Conservation (phyloP, 2,329 filamentous ascomycete species). For the Ascochyta clinopodiicola region DNA sequence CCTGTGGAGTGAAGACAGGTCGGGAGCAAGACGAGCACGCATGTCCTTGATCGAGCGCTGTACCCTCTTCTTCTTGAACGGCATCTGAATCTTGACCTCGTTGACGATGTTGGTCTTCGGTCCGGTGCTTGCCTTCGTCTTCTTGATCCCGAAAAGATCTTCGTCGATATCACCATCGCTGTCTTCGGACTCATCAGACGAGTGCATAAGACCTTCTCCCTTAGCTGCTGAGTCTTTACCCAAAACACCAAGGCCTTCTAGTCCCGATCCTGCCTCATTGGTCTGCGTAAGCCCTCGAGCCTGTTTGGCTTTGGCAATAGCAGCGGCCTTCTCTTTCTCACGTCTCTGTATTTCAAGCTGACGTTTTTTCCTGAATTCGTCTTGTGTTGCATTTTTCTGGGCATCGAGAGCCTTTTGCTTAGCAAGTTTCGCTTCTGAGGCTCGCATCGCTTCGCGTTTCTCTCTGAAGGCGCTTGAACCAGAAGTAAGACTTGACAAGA, state of each 20-base stretch:
- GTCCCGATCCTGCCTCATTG: slow-evolving; percentile 78
- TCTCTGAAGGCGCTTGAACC: slow-evolving; percentile 39
- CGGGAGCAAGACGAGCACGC: slow-evolving; percentile 87
- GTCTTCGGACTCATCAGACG: slow-evolving; percentile 72
- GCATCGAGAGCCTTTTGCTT: slow-evolving; percentile 35
- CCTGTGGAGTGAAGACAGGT: slow-evolving; percentile 83
- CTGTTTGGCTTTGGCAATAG: slow-evolving; percentile 72
- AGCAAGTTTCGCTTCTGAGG: slow-evolving; percentile 31
- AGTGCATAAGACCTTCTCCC: slow-evolving; percentile 90
- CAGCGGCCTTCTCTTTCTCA: slow-evolving; percentile 73
- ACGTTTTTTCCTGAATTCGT: slow-evolving; percentile 74
- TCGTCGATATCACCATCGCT: slow-evolving; percentile 64
- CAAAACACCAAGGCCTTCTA: slow-evolving; percentile 72
- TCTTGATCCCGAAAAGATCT: slow-evolving; percentile 68
- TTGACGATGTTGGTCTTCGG: slow-evolving; percentile 48
- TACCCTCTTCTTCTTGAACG: slow-evolving; percentile 83
- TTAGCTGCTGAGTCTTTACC: slow-evolving; percentile 79
- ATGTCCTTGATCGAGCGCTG: slow-evolving; percentile 89
- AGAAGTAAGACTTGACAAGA: slow-evolving; percentile 40
- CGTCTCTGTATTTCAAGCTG: slow-evolving; percentile 77
- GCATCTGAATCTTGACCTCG: slow-evolving; percentile 59
- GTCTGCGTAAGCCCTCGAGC: slow-evolving; percentile 61
- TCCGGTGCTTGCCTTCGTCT: slow-evolving; percentile 53
- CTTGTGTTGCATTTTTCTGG: slow-evolving; percentile 35
- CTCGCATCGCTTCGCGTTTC: slow-evolving; percentile 32